Conservation (phyloP, 2,329 filamentous ascomycete species). For the Microcera coccophila region DNA sequence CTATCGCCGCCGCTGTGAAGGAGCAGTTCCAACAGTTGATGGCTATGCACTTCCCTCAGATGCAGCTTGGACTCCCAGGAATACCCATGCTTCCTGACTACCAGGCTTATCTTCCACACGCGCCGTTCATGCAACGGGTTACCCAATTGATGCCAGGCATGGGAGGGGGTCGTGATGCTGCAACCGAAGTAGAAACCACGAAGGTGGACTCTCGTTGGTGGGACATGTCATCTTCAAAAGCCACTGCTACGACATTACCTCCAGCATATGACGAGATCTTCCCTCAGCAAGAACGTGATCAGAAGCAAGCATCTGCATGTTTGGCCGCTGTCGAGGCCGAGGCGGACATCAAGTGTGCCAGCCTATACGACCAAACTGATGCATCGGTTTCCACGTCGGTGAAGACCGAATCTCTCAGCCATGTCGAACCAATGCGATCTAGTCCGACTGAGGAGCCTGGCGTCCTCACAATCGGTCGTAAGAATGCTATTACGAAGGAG, state of each 20-base stretch:
- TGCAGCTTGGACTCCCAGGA: constrained; percentile 54
- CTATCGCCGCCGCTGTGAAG: constrained; percentile 65
- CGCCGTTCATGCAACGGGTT: constrained; percentile 66
- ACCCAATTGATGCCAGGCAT: constrained; percentile 69
- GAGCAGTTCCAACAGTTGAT: constrained; percentile 68
- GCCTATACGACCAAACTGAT: constrained; percentile 48
- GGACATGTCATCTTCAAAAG: constrained; percentile 58
- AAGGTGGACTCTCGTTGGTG: constrained; percentile 52
- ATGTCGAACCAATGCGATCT: no score
- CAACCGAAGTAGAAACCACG: background rate
- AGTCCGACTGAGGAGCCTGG: constrained; percentile 39
- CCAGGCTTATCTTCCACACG: constrained; percentile 59
- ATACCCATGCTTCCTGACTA: constrained; percentile 67
- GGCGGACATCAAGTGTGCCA: constrained; percentile 55
- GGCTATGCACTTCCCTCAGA: constrained; percentile 61
- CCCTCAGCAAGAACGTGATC: constrained; percentile 52
- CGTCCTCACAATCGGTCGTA: constrained; percentile 58
- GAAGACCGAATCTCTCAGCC: no score
- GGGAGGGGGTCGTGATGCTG: constrained; percentile 38
- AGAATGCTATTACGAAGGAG: constrained; percentile 61
- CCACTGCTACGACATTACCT: constrained; percentile 51
- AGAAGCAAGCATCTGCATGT: constrained; percentile 56
- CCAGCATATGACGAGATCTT: constrained; percentile 79
- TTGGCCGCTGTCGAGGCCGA: constrained; percentile 56
- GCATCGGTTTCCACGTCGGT: constrained; percentile 32